phyloP scores from a whole-genome alignment of 495 filamentous ascomycete species.

The Hapsidospora chrysogenum region DNA sequence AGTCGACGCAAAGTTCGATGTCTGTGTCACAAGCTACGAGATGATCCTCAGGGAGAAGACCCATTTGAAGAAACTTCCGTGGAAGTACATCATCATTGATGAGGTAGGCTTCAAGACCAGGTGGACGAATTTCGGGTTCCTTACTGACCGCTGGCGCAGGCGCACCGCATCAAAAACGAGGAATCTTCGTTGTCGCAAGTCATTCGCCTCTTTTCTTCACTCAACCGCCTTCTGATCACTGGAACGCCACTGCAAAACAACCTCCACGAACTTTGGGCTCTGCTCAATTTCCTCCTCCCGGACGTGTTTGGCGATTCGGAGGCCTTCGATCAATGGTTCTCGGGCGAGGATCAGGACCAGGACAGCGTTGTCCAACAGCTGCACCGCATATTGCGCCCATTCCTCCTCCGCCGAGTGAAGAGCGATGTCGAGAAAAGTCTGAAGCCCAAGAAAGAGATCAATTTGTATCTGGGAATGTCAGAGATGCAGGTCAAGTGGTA shows the following conservation, averaged over 20 bases:
- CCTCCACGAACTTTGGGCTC: conserved; percentile 95
- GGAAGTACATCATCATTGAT: conserved; percentile 99
- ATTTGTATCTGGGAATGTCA: conserved; percentile 94
- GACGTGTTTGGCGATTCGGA: conserved; percentile 96
- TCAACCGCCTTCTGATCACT: conserved; percentile 90
- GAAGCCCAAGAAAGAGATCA: conserved; percentile 93
- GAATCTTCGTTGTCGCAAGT: conserved; percentile 94
- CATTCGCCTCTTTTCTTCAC: conserved; percentile 90
- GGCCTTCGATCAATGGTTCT: conserved; percentile 99
- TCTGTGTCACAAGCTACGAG: conserved; percentile 25
- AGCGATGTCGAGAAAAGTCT: conserved; percentile 97
- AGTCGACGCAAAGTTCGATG: conserved; percentile 53
- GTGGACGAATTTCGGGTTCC: too few species aligned
- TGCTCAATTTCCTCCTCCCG: conserved; percentile 90
- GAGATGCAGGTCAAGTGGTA: conserved; percentile 99
- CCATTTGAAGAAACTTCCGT: conserved; percentile 92
- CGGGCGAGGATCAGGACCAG: conserved; percentile 70
- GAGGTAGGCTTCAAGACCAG: too few species aligned
- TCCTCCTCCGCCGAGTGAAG: conserved; percentile 92
- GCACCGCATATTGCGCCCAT: conserved; percentile 83
- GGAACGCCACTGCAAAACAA: conserved; percentile 98
- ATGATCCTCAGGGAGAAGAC: conserved; percentile 77
- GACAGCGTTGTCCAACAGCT: conserved; percentile 96
- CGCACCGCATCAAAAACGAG: conserved; percentile 98
- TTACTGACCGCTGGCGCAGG: conserved; percentile 15